phyloP scores from a whole-genome alignment of 768 basidiomycete genomes.

The Trametes cingulata region DNA sequence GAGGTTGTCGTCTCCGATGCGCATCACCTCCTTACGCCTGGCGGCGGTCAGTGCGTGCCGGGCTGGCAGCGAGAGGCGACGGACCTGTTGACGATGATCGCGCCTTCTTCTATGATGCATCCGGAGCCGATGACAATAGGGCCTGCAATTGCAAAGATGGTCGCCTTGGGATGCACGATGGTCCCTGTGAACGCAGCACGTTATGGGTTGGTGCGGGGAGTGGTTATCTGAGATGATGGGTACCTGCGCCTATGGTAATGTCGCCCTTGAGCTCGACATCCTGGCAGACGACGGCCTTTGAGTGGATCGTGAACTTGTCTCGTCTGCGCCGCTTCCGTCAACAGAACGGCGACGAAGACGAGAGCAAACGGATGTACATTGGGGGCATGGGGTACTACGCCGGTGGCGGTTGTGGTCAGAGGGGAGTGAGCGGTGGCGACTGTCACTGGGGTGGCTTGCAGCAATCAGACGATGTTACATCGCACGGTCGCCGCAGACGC shows the following conservation, averaged over 20 bases:
- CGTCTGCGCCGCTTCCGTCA: slow-evolving; percentile 48
- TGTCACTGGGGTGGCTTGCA: not conserved
- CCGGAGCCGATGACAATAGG: slow-evolving; percentile 87
- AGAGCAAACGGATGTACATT: slow-evolving; percentile 12
- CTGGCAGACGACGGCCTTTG: slow-evolving; percentile 87
- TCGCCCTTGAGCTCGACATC: slow-evolving; percentile 95
- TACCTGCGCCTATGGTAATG: slow-evolving; percentile 87
- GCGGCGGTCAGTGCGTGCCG: slow-evolving; percentile 1
- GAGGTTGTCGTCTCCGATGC: slow-evolving; percentile 90
- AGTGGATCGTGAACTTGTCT: slow-evolving; percentile 88
- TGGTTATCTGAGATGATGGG: not conserved
- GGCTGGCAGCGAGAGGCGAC: slow-evolving; percentile 5
- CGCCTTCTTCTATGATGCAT: slow-evolving; percentile 91
- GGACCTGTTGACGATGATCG: slow-evolving; percentile 86
- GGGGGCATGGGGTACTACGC: slow-evolving; percentile 19
- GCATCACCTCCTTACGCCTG: slow-evolving; percentile 82
- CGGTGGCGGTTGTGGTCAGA: slow-evolving; percentile 4
- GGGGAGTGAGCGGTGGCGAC: not conserved
- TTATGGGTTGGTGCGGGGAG: not conserved
- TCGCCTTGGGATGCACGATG: slow-evolving; percentile 91
- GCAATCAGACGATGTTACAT: not conserved
- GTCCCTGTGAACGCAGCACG: slow-evolving; percentile 50
- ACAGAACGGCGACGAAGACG: not conserved
- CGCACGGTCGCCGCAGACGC: not conserved
- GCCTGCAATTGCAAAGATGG: slow-evolving; percentile 87